Conservation (phyloP, 345 rosid genomes). For the Conringia planisiliqua region DNA sequence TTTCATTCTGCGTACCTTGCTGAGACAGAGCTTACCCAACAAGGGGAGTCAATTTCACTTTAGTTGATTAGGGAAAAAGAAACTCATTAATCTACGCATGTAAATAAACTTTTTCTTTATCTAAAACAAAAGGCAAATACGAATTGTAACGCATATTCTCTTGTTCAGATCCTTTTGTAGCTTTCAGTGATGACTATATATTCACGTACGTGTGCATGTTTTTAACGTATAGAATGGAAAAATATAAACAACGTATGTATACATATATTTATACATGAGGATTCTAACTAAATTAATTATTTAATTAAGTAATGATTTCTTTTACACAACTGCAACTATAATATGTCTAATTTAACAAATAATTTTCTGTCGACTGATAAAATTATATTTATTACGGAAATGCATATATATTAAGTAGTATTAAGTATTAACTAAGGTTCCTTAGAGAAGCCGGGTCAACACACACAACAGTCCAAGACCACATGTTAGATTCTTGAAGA, state of each 20-base stretch:
- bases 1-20: background rate
- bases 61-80: background rate
- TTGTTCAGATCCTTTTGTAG: background rate
- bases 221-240: background rate
- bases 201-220: background rate
- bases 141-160: background rate
- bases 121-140: background rate
- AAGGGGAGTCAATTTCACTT: background rate
- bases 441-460: constrained; percentile 27
- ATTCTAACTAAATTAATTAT: background rate
- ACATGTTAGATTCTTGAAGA: constrained; percentile 26
- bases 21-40: background rate
- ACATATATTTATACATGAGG: background rate
- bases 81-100: background rate
- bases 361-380: background rate
- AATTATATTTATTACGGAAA: background rate
- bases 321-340: background rate
- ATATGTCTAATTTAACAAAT: background rate
- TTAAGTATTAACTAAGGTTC: background rate
- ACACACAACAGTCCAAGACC: constrained; percentile 25
- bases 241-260: background rate
- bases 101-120: background rate
- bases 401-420: background rate
- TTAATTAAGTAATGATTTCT: background rate
- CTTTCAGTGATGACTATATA: background rate